phyloP scores from a whole-genome alignment of 2,329 filamentous ascomycete genomes.

The Aurifilum marmelostoma region DNA sequence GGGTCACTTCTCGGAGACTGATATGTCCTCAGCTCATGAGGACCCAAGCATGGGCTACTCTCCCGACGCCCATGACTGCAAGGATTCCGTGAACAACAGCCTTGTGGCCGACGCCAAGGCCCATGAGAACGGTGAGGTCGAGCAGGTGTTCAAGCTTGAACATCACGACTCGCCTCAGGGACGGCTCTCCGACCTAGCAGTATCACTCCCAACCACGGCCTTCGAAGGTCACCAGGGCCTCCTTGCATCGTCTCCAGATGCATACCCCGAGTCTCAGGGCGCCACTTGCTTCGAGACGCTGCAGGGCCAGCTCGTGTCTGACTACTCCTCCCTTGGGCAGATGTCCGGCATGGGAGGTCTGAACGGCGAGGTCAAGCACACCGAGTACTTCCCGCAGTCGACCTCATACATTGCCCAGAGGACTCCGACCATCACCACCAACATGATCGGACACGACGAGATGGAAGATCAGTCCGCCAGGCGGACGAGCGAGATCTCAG shows the following conservation, averaged over 20 bases:
- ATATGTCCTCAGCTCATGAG: constrained; percentile 32
- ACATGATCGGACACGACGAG: constrained; percentile 18
- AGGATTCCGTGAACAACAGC: constrained; percentile 16
- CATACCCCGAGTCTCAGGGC: constrained; percentile 18
- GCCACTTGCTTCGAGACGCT: constrained; percentile 18
- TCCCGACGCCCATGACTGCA: constrained; percentile 13
- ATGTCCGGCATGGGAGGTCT: constrained; percentile 17
- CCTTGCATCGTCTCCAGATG: constrained; percentile 24
- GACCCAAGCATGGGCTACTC: constrained; percentile 14
- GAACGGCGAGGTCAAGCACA: constrained; percentile 10
- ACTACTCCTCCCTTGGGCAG: constrained; percentile 12
- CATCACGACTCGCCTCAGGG: constrained; percentile 10
- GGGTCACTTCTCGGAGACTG: constrained; percentile 40
- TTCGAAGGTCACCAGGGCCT: constrained; percentile 14
- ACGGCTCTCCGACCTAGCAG: constrained; percentile 5
- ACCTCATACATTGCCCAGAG: constrained; percentile 23
- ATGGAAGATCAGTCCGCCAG: constrained; percentile 29
- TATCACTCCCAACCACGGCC: constrained; percentile 17
- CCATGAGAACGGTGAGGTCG: neutral
- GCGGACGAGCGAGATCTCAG: constrained; percentile 27
- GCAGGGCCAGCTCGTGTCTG: constrained; percentile 18
- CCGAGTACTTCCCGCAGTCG: constrained; percentile 23
- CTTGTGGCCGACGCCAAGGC: constrained; percentile 14
- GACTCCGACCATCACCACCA: constrained; percentile 25
- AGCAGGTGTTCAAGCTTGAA: neutral